Evolutionary conservation across 306 rosid species (phyloP).

Genomic region (Cicer arietinum): DNA sequence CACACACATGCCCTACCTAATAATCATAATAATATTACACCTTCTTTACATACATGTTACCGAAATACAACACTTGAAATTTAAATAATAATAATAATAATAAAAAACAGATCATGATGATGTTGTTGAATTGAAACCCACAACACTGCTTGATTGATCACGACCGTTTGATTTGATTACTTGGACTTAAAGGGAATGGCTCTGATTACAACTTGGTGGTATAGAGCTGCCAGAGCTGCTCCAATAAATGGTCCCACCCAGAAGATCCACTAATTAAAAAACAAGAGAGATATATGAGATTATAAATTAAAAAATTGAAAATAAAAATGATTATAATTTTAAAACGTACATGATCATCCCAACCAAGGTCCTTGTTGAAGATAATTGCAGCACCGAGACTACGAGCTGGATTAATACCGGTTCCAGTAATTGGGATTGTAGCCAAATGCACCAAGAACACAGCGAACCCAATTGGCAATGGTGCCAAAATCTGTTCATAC

Average conservation of each 20-base stretch:
- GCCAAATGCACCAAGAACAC: constrained; percentile 65
- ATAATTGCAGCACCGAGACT: constrained; percentile 63
- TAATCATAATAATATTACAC: constrained; percentile 38
- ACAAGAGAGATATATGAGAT: neutral
- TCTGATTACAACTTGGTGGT: constrained; percentile 59
- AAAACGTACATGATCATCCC: constrained; percentile 58
- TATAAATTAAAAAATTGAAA: neutral
- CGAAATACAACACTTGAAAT: constrained; percentile 38
- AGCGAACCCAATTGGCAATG: constrained; percentile 62
- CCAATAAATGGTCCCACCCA: constrained; percentile 69
- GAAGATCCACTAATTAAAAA: constrained; percentile 54
- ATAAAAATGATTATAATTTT: neutral
- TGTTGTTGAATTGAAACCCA: constrained; percentile 30
- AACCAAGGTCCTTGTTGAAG: constrained; percentile 59
- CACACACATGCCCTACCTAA: constrained; percentile 40
- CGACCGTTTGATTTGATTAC: constrained; percentile 41
- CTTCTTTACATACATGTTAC: constrained; percentile 51
- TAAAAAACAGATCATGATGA: constrained; percentile 11
- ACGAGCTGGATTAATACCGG: constrained; percentile 62
- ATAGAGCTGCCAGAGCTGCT: constrained; percentile 58
- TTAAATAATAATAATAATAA: neutral
- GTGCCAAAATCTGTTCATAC: constrained; percentile 54
- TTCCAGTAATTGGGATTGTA: constrained; percentile 64
- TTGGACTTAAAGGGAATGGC: constrained; percentile 65
- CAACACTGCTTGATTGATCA: constrained; percentile 38